These are phyloP conservation scores for Westerdykella aurantiaca DNA, from an alignment of 2,329 filamentous ascomycete species.

Conservation along the genomic window DNA sequence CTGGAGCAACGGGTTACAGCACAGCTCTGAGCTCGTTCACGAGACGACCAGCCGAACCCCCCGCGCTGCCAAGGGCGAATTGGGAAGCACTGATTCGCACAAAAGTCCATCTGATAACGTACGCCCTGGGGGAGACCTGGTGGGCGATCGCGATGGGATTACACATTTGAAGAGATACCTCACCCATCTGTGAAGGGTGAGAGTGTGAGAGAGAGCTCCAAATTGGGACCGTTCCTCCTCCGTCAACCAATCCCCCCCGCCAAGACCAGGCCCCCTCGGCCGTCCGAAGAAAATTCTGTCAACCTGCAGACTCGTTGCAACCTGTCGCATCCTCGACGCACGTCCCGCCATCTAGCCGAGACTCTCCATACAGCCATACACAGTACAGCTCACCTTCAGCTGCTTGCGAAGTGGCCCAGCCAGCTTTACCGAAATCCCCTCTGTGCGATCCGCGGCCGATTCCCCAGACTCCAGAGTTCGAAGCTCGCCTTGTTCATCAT, in stretches of 20 bases:
- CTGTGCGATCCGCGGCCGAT: constrained; percentile 13
- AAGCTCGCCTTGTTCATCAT: constrained; percentile 9
- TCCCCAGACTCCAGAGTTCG: neutral
- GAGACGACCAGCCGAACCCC: too few relatives aligned
- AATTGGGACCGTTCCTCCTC: too few relatives aligned
- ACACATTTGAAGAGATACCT: too few relatives aligned
- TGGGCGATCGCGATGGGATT: neutral
- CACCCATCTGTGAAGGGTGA: too few relatives aligned
- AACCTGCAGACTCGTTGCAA: constrained; percentile 22
- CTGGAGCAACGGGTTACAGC: too few relatives aligned
- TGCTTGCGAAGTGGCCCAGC: constrained; percentile 2
- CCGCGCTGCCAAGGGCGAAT: too few relatives aligned
- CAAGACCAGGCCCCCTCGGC: constrained; percentile 6
- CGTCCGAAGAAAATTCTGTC: constrained; percentile 15
- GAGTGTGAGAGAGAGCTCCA: too few relatives aligned
- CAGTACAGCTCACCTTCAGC: too few relatives aligned
- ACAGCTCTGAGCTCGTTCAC: too few relatives aligned
- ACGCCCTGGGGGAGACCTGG: neutral
- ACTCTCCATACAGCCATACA: constrained; percentile 9
- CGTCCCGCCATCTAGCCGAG: constrained; percentile 19
- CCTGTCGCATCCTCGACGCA: constrained; percentile 11
- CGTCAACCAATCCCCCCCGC: constrained; percentile 1
- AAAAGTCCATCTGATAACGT: too few relatives aligned
- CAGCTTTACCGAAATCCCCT: constrained; percentile 7
- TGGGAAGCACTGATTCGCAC: too few relatives aligned